A percentile compares a stretch with the other conserved stretches of the same genome.
Evolutionary conservation across 2,329 filamentous ascomycete species (phyloP).

Genomic region (Penicillium sp.): DNA sequence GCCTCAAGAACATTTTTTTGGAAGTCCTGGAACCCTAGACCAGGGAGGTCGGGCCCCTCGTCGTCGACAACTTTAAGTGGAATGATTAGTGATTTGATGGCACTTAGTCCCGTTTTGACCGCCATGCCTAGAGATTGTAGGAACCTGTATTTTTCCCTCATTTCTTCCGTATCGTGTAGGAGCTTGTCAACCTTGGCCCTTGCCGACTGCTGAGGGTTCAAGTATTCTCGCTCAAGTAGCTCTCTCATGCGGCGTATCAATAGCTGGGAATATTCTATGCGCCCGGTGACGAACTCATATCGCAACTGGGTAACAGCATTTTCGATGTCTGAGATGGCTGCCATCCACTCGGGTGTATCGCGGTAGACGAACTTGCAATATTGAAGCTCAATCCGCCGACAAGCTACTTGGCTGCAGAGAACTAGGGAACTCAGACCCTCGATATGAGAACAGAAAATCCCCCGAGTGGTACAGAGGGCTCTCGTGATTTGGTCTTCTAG

Average conservation of each 20-base stretch:
- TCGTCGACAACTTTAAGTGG: neutral
- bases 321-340: neutral
- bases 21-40: neutral
- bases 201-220: constrained; percentile 18
- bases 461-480: neutral
- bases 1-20: neutral
- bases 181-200: constrained; percentile 21
- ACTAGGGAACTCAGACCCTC: neutral
- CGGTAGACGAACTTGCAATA: constrained; percentile 12
- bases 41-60: neutral
- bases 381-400: constrained; percentile 4
- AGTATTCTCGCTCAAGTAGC: constrained; percentile 11
- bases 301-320: neutral
- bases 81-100: neutral
- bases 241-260: neutral
- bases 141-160: neutral
- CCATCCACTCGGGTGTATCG: neutral
- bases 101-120: neutral
- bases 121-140: constrained; percentile 2
- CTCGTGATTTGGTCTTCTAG: neutral
- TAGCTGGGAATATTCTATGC: neutral
- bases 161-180: neutral
- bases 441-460: neutral
- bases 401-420: neutral
- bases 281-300: neutral